Evolutionary conservation across 1,139 yeast genomes (phyloP).

Genomic region (Spencermartinsiella ligniputridi): DNA sequence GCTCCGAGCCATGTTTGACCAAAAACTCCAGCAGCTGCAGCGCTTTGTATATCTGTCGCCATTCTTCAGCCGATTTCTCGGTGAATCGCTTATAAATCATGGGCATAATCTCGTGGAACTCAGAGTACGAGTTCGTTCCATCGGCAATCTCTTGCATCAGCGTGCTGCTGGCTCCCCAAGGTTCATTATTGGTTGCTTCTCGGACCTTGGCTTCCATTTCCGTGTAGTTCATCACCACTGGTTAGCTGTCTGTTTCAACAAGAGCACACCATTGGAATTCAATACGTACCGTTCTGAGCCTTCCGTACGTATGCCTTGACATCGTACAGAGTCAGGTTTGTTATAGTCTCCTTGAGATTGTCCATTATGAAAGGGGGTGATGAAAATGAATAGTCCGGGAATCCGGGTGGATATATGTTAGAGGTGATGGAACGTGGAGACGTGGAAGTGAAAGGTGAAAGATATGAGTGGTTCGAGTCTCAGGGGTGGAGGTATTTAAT

Average conservation of each 20-base stretch:
- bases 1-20: conserved; percentile 87
- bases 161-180: conserved; percentile 97
- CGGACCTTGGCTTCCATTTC: conserved; percentile 94
- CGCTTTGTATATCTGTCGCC: conserved; percentile 97
- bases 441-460: no score
- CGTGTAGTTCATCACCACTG: conserved; percentile 81
- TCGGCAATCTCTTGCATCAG: conserved; percentile 91
- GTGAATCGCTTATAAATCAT: conserved; percentile 63
- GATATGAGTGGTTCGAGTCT: no score
- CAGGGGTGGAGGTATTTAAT: no score
- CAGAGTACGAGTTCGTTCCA: conserved; percentile 77
- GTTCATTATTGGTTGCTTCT: conserved; percentile 97
- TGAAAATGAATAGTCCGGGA: no score
- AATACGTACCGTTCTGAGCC: conserved; percentile 71
- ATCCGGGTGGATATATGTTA: no score
- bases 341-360: conserved; percentile 63
- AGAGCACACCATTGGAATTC: neutral
- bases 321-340: conserved; percentile 85
- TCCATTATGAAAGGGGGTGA: conserved; percentile 58
- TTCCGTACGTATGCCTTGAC: conserved; percentile 96
- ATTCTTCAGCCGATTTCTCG: conserved; percentile 91
- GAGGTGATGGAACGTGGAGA: no score
- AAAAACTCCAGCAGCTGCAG: conserved; percentile 86
- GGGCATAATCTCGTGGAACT: conserved; percentile 45
- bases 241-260: conserved; percentile 2